Base-by-base conservation (phyloP, 192 early-diverging fungal genomes). In the Backusella luteola region DNA sequence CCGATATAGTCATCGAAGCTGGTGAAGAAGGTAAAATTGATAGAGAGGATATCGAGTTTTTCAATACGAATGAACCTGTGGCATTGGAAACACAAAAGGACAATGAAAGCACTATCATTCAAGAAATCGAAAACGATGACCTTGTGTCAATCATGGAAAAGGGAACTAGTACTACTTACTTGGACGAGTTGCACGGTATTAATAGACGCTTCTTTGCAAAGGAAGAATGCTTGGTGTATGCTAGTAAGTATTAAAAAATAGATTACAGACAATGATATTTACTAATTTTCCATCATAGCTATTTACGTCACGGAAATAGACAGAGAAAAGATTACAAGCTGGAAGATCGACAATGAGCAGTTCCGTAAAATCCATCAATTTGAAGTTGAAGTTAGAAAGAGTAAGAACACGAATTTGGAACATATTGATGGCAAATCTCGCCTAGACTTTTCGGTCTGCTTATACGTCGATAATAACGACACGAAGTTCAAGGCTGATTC, bases 321-420 rank as follows among this genome's bases (percentile, higher is more conserved):
- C 4, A 19, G 34, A 14, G 5, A 26, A 7, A 15, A 42, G 0
- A 26, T 15, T 21, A 26, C 39, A 46, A 15, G 1, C 17, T 21
- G 14, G 26, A 34, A 71, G 12, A 32, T 44, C 6, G 26, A 34
- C 21, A 34, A 41, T 11, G 19, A 21, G 4, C 11, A 32, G 3
- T 46, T 71, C 41, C 9, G 42, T 8, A 71, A 71, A 41, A 71
- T 71, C 29, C 69, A 71, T 19, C 69, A 71, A 71, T 71, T 71
- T 71, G 69, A 71, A 32, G 2, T 71, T 19, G 39, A 46, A 4
- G 69, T 71, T 1, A 59, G 56, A 59, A 59, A 59, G 56, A 59
- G 56, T 12, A 59, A 59, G 23, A 59, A 26, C 56, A 11, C 26
- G 8, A 49, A 71, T 14, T 29, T 15, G 6, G 4, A 46, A 0